phyloP scores from a whole-genome alignment of 225 moss, liverwort and hornwort species.

The Bryum argenteum region DNA sequence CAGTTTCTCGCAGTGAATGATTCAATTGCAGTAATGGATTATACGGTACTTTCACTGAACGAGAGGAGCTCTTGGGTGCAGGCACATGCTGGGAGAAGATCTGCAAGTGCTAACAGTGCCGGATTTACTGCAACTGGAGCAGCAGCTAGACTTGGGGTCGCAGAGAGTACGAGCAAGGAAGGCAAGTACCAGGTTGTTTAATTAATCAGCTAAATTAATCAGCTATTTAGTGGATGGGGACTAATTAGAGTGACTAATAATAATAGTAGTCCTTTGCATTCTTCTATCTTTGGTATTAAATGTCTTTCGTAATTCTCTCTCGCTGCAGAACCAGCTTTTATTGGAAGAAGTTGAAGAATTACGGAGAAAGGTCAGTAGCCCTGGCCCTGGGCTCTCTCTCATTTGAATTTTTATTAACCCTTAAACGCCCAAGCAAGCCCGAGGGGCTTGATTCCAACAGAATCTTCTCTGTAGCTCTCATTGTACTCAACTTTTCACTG shows the following conservation, averaged over 20 bases:
- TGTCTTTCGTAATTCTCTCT: too few species aligned
- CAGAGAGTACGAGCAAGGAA: constrained; percentile 87
- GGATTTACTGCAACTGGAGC: constrained; percentile 83
- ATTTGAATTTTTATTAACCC: too few species aligned
- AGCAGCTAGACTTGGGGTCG: constrained; percentile 83
- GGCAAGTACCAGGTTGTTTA: constrained; percentile 69
- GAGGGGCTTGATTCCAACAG: too few species aligned
- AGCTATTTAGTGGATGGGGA: not conserved
- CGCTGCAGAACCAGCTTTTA: constrained; percentile 85
- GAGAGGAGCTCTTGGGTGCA: constrained; percentile 37
- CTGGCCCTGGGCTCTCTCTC: too few species aligned
- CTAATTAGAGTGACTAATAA: not conserved
- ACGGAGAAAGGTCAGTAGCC: constrained; percentile 81
- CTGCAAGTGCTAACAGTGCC: constrained; percentile 68
- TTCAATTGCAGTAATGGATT: too few species aligned
- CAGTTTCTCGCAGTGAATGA: too few species aligned
- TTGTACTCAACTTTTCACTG: too few species aligned
- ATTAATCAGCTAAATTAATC: constrained; percentile 19
- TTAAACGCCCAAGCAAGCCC: too few species aligned
- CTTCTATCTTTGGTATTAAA: too few species aligned
- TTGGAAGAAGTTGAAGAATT: constrained; percentile 88
- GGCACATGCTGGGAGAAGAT: constrained; percentile 93
- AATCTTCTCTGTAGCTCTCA: too few species aligned
- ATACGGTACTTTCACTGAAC: too few species aligned
- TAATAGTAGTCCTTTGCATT: too few species aligned